Conservation (phyloP, 768 basidiomycete species). For the Russula sp. region DNA sequence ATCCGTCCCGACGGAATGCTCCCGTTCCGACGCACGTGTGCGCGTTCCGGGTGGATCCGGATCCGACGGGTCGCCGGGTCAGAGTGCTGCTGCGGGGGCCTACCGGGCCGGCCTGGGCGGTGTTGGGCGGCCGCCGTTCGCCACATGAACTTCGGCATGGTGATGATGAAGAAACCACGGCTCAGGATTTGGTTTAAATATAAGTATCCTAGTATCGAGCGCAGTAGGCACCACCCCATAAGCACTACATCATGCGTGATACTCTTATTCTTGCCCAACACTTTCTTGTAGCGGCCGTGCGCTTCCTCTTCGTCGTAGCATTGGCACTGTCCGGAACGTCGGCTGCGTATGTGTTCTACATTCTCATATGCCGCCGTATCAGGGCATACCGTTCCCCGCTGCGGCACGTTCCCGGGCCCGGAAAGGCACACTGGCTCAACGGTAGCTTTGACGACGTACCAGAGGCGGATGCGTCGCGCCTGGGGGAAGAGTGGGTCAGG, state of each 20-base stretch:
- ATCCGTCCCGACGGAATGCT: no score
- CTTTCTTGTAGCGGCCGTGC: neutral
- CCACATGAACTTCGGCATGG: no score
- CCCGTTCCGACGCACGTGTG: no score
- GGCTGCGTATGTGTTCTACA: neutral
- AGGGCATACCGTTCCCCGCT: constrained; percentile 2
- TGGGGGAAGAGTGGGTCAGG: constrained; percentile 20
- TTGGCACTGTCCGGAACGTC: neutral
- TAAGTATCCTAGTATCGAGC: no score
- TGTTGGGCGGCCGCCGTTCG: no score
- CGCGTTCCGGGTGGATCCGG: no score
- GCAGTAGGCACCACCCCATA: no score
- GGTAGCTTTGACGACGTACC: constrained; percentile 7
- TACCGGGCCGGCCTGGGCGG: no score
- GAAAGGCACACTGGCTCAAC: constrained; percentile 2
- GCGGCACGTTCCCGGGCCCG: constrained; percentile 7
- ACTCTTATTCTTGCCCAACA: neutral
- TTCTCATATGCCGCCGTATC: neutral
- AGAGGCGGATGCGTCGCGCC: constrained; percentile 7
- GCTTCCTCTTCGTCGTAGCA: neutral
- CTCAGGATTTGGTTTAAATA: no score
- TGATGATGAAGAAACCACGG: no score
- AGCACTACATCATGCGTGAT: neutral
- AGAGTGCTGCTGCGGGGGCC: no score
- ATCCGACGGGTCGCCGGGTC: no score